Conservation (phyloP, 176 grass and related monocot species). For the Zoysia japonica region DNA sequence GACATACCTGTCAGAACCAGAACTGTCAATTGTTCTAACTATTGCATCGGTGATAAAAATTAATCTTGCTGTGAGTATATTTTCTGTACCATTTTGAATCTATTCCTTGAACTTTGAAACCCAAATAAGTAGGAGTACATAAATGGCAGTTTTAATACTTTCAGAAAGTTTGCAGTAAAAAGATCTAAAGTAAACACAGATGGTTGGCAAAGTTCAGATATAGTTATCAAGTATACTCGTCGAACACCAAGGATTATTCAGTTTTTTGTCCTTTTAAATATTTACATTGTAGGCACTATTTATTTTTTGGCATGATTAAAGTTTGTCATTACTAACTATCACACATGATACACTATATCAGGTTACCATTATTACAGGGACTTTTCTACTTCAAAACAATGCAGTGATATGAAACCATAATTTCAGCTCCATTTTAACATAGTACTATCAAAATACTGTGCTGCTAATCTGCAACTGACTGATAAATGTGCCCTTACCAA, state of each 20-base stretch:
- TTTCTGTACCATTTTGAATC: background rate
- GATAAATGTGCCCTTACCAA: background rate
- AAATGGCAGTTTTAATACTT: background rate
- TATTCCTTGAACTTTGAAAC: background rate
- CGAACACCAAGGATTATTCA: background rate
- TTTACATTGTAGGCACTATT: background rate
- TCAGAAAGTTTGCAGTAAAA: background rate
- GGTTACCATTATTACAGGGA: constrained; percentile 50
- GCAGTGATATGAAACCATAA: constrained; percentile 43
- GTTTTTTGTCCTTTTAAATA: background rate
- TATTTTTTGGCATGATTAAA: background rate
- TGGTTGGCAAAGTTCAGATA: background rate
- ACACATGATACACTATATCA: constrained; percentile 4
- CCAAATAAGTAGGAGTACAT: background rate
- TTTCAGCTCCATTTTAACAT: too few species aligned
- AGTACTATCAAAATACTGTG: background rate
- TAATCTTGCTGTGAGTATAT: constrained; percentile 47
- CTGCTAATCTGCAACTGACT: background rate
- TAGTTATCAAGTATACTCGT: background rate
- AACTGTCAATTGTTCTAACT: constrained; percentile 51
- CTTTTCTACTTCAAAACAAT: constrained; percentile 63
- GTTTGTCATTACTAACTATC: background rate
- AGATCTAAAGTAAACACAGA: background rate
- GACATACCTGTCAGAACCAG: background rate
- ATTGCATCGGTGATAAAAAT: constrained; percentile 55